A percentile compares a stretch with the other conserved stretches of the same genome.
These are phyloP conservation scores for Lophium mytilinum DNA, from an alignment of 495 filamentous ascomycete species.

Conservation along the genomic window DNA sequence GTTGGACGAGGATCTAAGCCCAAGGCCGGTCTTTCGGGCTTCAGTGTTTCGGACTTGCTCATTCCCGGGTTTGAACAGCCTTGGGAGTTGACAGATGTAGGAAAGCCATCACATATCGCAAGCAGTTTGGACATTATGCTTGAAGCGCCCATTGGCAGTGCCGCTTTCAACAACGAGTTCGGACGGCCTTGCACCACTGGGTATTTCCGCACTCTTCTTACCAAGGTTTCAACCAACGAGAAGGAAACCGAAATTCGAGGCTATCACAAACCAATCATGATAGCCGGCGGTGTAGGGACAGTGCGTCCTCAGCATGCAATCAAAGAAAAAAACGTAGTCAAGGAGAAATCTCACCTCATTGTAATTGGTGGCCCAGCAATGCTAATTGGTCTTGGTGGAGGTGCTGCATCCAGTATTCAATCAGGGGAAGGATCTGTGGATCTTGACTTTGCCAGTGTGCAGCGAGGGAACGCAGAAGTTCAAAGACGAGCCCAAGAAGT, in stretches of 20 bases:
- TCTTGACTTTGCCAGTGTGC: slow-evolving; percentile 91
- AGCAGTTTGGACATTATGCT: slow-evolving; percentile 94
- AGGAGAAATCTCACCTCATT: slow-evolving; percentile 75
- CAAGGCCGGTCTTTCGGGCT: slow-evolving; percentile 87
- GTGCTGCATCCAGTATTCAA: slow-evolving; percentile 83
- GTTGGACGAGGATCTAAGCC: slow-evolving; percentile 88
- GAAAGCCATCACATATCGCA: slow-evolving; percentile 84
- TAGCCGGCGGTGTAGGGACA: slow-evolving; percentile 93
- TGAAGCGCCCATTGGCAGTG: slow-evolving; percentile 89
- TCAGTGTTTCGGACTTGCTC: slow-evolving; percentile 85
- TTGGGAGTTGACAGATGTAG: slow-evolving; percentile 79
- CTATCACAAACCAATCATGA: slow-evolving; percentile 98
- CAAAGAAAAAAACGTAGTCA: slow-evolving; percentile 68
- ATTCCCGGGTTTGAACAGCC: slow-evolving; percentile 74
- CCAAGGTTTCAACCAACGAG: slow-evolving; percentile 51
- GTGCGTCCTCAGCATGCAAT: slow-evolving; percentile 88
- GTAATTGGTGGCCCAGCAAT: slow-evolving; percentile 94
- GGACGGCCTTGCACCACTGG: slow-evolving; percentile 85
- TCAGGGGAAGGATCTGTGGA: slow-evolving; percentile 84
- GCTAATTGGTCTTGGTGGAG: slow-evolving; percentile 93
- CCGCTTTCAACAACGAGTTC: slow-evolving; percentile 96
- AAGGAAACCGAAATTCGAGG: slow-evolving; percentile 67
- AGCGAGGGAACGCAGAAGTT: slow-evolving; percentile 90
- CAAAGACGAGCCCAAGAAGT: slow-evolving; percentile 93
- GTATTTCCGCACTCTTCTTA: slow-evolving; percentile 82